Conservation (phyloP, 2,329 filamentous ascomycete genomes). For the Sarocladium kiliense region DNA sequence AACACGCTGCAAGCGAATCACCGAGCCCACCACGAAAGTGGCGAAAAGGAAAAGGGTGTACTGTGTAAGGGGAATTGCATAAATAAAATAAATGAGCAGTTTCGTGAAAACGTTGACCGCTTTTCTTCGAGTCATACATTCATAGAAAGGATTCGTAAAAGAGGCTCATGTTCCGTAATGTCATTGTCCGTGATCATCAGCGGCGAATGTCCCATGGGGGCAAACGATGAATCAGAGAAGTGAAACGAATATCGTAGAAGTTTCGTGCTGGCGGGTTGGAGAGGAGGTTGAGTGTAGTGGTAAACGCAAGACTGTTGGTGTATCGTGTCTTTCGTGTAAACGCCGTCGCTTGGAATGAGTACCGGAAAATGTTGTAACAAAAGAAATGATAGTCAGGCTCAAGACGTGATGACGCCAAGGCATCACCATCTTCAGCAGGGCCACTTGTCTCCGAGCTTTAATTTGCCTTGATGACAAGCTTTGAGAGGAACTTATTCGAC, state of each 20-base stretch:
- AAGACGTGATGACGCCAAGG: not conserved
- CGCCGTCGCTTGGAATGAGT: conserved; percentile 7
- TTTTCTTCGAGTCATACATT: conserved; percentile 38
- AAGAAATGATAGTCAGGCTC: conserved; percentile 19
- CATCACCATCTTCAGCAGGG: not conserved
- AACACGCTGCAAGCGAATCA: not conserved
- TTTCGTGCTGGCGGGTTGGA: not conserved
- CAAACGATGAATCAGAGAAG: conserved; percentile 9
- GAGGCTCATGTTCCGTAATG: conserved; percentile 27
- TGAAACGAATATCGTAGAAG: conserved; percentile 19
- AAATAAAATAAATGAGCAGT: conserved; percentile 7
- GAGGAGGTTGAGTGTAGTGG: not conserved
- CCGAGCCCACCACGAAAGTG: not conserved
- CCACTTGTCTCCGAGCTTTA: conserved; percentile 33
- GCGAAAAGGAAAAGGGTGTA: not conserved
- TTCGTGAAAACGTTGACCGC: conserved; percentile 6
- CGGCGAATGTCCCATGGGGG: conserved; percentile 15
- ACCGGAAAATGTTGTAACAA: conserved; percentile 22
- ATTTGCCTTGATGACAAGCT: conserved; percentile 92
- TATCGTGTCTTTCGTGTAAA: conserved; percentile 9
- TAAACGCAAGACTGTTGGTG: not conserved
- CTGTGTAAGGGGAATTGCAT: not conserved
- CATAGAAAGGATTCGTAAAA: conserved; percentile 31
- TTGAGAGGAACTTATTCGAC: conserved; percentile 95
- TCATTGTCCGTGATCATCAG: conserved; percentile 19